Evolutionary conservation across 2,329 filamentous ascomycete genomes (phyloP), one percentile per base, ranked within the genome.

Genomic region (Cladophialophora psammophila): DNA sequence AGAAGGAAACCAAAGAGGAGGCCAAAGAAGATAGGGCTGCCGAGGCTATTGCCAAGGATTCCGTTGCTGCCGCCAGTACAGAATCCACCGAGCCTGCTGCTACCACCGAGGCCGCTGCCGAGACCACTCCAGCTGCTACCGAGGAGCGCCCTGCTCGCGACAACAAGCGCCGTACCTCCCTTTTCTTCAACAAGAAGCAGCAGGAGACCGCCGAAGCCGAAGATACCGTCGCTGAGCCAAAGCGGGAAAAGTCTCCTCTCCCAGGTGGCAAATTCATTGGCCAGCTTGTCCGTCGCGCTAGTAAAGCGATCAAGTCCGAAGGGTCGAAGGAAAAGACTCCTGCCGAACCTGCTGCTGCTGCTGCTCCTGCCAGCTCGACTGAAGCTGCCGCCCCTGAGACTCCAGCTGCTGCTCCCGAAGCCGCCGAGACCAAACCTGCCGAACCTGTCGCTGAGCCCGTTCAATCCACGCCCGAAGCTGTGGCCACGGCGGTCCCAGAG

Each of bases 181-280:
- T 82, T 76, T 87, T 87, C 76, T 85, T 84, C 80, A 84, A 85
- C 75, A 78, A 81, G 76, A 82, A 82, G 78, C 84, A 83, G 76
- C 75, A 76, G 61, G 82, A 84, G 69, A 78, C 80, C 35, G 59
- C 55, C n/a, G 65, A 69, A 42, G 77, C 79, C 10, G 83, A 84
- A 73, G 77, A 79, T 68, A 80, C 82, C 71, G 79, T 76, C 70
- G 77, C 80, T 42, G 83, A 85, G 68, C 79, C 76, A 18, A 81
- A 82, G 73, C 70, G 77, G 67, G 82, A 82, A 77, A 73, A 78
- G 73, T 74, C 73, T 32, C 70, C 73, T 57, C 60, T 72, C 13
- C 68, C 72, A 73, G 63, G 63, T 31, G 66, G 66, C 57, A 71
- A 73, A 62, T 80, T 81, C 75, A 78, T 83, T 48, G 81, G 81